Evolutionary conservation across 2,329 filamentous ascomycete genomes (phyloP), one percentile per base, ranked within the genome.

Genomic region (Trichoderma sp.): DNA sequence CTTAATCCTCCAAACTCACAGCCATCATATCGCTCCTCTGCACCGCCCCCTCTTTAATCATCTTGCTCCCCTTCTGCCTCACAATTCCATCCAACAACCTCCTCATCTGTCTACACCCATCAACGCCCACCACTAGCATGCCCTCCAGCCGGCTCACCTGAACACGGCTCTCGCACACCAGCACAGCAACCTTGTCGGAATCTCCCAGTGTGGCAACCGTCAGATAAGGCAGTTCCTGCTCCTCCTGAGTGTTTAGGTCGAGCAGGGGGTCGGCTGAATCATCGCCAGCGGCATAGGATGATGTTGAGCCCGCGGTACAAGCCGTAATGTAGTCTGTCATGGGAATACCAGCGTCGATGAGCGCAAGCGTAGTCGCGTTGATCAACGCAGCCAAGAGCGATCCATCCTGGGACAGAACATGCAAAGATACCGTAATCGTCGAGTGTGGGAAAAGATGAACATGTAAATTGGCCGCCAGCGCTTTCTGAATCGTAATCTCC

Each of bases 341-440:
- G 28, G 96, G 96, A 23, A 99, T 92, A 67, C 96, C 96, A 0
- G 96, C 96, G 79, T 99, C 96, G 73, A 98, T 91, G 26, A 98
- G 89, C 0, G 96, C 96, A 13, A 99, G 88, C 0, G 95, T 97
- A 0, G 93, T 89, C 4, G 96, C 96, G 78, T 99, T 99, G 76
- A 98, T 86, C 59, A 95, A 93, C 0, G 94, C 92, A 0, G 95
- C 94, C 23, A 99, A 90, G 3, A 98, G 87, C 0, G 93, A 95
- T 32, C 96, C 96, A 80, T 99, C 96, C 76, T 97, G 91, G 0
- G 92, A 93, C 58, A 99, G 90, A 43, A 99, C 90, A 80, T 97
- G 93, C 2, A 99, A 87, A 28, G 92, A 91, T 70, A 99, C 88
- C 53, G 88, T 88, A 79, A 99, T 97, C 36, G 91, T 93, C 72